Conservation (phyloP, 805 yeast genomes). For the Danielozyma ontarioensis region DNA sequence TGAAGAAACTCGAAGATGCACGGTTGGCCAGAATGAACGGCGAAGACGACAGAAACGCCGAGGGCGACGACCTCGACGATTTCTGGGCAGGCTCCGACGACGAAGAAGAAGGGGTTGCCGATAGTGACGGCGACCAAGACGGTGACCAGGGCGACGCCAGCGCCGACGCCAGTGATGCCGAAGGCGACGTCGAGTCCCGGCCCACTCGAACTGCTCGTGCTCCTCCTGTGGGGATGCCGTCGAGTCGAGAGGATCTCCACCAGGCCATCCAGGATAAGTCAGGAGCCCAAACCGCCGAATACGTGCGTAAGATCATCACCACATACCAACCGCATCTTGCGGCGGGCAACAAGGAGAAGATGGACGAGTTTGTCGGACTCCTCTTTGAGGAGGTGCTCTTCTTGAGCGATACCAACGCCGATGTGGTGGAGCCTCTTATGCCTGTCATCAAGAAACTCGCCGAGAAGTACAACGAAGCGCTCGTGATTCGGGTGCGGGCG, state of each 20-base stretch:
- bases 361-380: constrained; percentile 59
- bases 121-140: constrained; percentile 22
- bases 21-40: constrained; percentile 75
- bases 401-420: constrained; percentile 27
- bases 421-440: constrained; percentile 39
- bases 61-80: constrained; percentile 67
- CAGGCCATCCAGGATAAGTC: constrained; percentile 25
- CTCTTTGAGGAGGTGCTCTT: constrained; percentile 58
- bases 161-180: constrained; percentile 20
- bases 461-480: constrained; percentile 56
- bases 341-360: constrained; percentile 72
- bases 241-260: constrained; percentile 25
- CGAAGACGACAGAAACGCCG: constrained; percentile 44
- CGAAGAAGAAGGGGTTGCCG: constrained; percentile 39
- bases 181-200: constrained; percentile 1
- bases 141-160: constrained; percentile 37
- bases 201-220: constrained; percentile 1
- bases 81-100: constrained; percentile 61
- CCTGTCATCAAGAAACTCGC: constrained; percentile 52
- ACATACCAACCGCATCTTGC: constrained; percentile 72
- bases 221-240: constrained; percentile 23
- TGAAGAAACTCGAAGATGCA: constrained; percentile 60
- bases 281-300: constrained; percentile 38
- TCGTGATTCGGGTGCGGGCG: constrained; percentile 59
- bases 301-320: constrained; percentile 52